phyloP scores from a whole-genome alignment of 108 stramenopile genomes.

The Skeletonema tropicum region DNA sequence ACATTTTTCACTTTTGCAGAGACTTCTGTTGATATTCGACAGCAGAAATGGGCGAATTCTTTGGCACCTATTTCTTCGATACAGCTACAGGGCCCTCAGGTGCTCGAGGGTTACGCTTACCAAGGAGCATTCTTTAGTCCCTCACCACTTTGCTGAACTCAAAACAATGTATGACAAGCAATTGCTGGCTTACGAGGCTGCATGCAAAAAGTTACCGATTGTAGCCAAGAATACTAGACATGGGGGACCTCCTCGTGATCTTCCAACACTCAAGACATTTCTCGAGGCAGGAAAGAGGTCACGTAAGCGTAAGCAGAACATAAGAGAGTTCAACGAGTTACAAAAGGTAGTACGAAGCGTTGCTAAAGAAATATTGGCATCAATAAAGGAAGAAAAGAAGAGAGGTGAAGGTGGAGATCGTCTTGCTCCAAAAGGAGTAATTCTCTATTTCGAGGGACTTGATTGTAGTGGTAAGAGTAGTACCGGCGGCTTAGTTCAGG shows the following conservation, averaged over 20 bases:
- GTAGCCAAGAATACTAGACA: conserved; percentile 25
- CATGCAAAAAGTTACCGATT: conserved; percentile 55
- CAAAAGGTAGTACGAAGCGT: conserved; percentile 38
- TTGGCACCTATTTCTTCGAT: conserved; percentile 8
- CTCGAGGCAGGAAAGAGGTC: conserved; percentile 53
- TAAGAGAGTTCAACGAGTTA: conserved; percentile 37
- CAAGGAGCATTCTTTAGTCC: conserved; percentile 74
- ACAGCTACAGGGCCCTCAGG: conserved; percentile 26
- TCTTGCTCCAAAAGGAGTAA: conserved; percentile 69
- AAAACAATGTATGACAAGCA: conserved; percentile 57
- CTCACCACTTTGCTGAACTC: conserved; percentile 72
- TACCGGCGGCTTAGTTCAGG: conserved; percentile 65
- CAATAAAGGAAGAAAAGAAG: conserved; percentile 46
- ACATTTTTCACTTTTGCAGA: background rate
- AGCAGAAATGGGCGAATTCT: conserved; percentile 42
- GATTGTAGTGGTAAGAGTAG: conserved; percentile 78
- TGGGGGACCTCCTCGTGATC: conserved; percentile 59
- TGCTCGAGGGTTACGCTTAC: conserved; percentile 56
- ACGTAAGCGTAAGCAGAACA: conserved; percentile 46
- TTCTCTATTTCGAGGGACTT: conserved; percentile 80
- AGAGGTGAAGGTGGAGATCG: conserved; percentile 21
- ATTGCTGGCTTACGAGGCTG: conserved; percentile 50
- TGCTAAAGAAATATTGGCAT: conserved; percentile 27
- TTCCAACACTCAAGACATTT: conserved; percentile 66
- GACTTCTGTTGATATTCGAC: conserved; percentile 32